A percentile compares a stretch with the other conserved stretches of the same genome.
Conservation (phyloP, 371 early-diverging fungal genomes). For the Mucor plumbeus region DNA sequence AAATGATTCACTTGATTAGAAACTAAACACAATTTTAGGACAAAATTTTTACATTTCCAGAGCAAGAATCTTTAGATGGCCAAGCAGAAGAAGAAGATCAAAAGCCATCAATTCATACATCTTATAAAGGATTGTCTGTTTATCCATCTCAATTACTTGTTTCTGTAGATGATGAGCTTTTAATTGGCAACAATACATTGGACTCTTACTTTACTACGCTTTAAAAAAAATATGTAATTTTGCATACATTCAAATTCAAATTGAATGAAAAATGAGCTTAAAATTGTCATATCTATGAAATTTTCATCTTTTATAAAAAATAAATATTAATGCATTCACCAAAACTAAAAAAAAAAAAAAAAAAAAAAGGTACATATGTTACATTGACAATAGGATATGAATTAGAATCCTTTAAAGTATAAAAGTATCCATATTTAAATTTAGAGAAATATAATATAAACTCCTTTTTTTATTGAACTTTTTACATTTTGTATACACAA, state of each 20-base stretch:
- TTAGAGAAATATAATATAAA: background rate
- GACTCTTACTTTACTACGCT: conserved; percentile 27
- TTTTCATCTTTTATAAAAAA: too few species aligned
- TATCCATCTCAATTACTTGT: conserved; percentile 28
- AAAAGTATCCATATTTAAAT: too few species aligned
- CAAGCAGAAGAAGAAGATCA: conserved; percentile 7
- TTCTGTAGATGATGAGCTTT: conserved; percentile 24
- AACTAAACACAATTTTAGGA: conserved; percentile 8
- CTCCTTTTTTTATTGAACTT: conserved; percentile 1
- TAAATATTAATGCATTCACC: too few species aligned
- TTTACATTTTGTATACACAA: background rate
- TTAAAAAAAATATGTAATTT: too few species aligned
- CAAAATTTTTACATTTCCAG: conserved; percentile 17
- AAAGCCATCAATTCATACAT: conserved; percentile 20
- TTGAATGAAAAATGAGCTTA: too few species aligned
- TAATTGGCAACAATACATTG: conserved; percentile 7
- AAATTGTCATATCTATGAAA: too few species aligned
- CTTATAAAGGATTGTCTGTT: conserved; percentile 15
- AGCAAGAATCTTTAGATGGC: background rate
- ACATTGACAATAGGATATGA: too few species aligned
- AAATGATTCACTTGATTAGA: too few species aligned
- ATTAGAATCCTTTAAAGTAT: too few species aligned
- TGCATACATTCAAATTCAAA: background rate
- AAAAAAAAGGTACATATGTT: too few species aligned
- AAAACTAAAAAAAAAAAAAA: too few species aligned